A percentile compares a stretch with the other conserved stretches of the same genome.
phyloP scores from a whole-genome alignment of 1,139 yeast genomes.

The Sugiyamaella pinicola region DNA sequence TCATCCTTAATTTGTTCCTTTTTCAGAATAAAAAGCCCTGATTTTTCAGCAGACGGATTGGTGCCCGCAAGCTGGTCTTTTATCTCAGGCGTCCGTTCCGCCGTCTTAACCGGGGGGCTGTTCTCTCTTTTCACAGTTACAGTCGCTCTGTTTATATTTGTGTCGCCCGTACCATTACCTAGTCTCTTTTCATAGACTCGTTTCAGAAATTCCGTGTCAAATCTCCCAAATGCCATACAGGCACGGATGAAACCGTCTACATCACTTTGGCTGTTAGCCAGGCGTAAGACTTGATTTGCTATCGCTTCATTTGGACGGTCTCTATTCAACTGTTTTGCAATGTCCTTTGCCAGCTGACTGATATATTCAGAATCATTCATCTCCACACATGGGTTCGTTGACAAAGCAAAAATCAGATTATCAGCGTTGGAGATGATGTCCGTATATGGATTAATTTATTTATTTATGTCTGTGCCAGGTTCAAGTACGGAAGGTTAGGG shows the following conservation, averaged over 20 bases:
- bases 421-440: neutral
- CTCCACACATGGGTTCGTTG: neutral
- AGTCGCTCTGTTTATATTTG: neutral
- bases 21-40: neutral
- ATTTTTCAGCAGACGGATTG: neutral
- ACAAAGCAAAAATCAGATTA: neutral
- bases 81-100: slow-evolving; percentile 1
- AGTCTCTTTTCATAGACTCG: slow-evolving; percentile 28
- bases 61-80: neutral
- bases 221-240: slow-evolving; percentile 39
- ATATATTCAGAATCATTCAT: slow-evolving; percentile 4
- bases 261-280: slow-evolving; percentile 31
- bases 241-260: slow-evolving; percentile 34
- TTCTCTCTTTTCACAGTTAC: neutral
- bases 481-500: slow-evolving; percentile 10
- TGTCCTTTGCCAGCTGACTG: slow-evolving; percentile 21
- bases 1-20: slow-evolving; percentile 1
- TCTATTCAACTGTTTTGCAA: slow-evolving; percentile 37
- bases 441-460: too few species aligned
- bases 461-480: neutral
- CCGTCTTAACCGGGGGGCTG: too few species aligned
- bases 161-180: too few species aligned
- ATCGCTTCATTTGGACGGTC: slow-evolving; percentile 31
- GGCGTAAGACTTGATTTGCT: slow-evolving; percentile 33
- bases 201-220: slow-evolving; percentile 34